These are phyloP conservation scores for Mariannaea sp. DNA, from an alignment of 2,329 filamentous ascomycete genomes.

Conservation along the genomic window DNA sequence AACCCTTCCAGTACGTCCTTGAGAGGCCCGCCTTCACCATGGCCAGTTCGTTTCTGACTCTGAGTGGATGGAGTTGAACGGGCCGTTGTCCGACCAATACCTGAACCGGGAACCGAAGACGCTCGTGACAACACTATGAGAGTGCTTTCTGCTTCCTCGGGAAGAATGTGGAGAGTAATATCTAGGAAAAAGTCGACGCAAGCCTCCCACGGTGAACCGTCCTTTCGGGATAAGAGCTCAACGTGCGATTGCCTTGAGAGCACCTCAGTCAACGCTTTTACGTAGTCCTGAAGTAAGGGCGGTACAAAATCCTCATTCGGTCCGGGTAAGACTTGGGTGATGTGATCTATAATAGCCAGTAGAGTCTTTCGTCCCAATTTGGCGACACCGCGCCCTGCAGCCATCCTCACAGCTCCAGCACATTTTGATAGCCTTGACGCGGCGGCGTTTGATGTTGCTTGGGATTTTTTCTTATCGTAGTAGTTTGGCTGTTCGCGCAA, in stretches of 20 bases:
- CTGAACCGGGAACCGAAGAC: slow-evolving; percentile 52
- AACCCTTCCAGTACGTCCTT: slow-evolving; percentile 64
- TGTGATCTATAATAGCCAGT: slow-evolving; percentile 78
- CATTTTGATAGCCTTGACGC: slow-evolving; percentile 67
- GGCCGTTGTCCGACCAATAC: slow-evolving; percentile 36
- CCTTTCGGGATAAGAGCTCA: slow-evolving; percentile 70
- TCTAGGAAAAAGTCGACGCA: slow-evolving; percentile 74
- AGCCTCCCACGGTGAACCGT: slow-evolving; percentile 67
- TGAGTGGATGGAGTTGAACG: slow-evolving; percentile 39
- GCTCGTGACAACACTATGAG: slow-evolving; percentile 43
- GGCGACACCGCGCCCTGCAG: slow-evolving; percentile 70
- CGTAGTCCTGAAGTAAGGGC: slow-evolving; percentile 75
- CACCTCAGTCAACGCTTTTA: slow-evolving; percentile 73
- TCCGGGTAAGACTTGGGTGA: slow-evolving; percentile 73
- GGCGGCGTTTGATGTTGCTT: slow-evolving; percentile 51
- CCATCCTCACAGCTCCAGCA: slow-evolving; percentile 72
- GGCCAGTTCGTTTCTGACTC: slow-evolving; percentile 37
- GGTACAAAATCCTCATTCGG: slow-evolving; percentile 66
- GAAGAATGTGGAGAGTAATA: slow-evolving; percentile 57
- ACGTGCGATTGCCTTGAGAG: slow-evolving; percentile 76
- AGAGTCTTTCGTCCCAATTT: slow-evolving; percentile 77
- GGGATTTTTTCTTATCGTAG: slow-evolving; percentile 57
- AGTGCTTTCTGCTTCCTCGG: slow-evolving; percentile 47
- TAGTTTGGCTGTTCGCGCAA: slow-evolving; percentile 70
- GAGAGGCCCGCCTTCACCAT: slow-evolving; percentile 41